phyloP scores from a whole-genome alignment of 2,329 filamentous ascomycete genomes.

The Claviceps fusiformis region DNA sequence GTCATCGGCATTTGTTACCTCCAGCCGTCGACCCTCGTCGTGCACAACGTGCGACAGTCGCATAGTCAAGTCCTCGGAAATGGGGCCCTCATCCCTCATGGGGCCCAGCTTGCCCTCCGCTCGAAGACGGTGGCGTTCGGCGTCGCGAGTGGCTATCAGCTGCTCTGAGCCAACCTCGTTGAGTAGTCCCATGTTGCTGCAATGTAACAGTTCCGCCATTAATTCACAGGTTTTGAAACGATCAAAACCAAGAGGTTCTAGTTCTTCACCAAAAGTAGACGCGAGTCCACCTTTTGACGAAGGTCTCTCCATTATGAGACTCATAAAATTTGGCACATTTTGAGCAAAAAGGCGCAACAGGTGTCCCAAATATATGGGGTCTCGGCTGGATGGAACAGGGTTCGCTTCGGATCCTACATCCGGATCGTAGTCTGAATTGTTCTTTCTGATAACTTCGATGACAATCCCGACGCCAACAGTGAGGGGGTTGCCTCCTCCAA shows the following conservation, averaged over 20 bases:
- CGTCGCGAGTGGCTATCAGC: constrained; percentile 66
- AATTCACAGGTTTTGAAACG: constrained; percentile 97
- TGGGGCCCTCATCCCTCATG: constrained; percentile 25
- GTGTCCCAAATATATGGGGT: constrained; percentile 91
- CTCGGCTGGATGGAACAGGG: constrained; percentile 65
- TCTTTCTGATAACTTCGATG: constrained; percentile 97
- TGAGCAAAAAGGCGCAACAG: constrained; percentile 79
- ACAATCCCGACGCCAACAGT: constrained; percentile 95
- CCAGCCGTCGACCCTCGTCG: constrained; percentile 53
- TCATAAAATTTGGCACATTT: constrained; percentile 89
- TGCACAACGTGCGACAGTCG: constrained; percentile 34
- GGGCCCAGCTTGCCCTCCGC: constrained; percentile 55
- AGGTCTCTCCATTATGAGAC: constrained; percentile 65
- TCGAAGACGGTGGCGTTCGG: constrained; percentile 67
- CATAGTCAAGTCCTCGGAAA: constrained; percentile 48
- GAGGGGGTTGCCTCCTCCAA: constrained; percentile 80
- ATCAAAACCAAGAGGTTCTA: constrained; percentile 92
- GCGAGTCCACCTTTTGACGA: constrained; percentile 61
- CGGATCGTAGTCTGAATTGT: constrained; percentile 97
- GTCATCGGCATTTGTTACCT: constrained; percentile 70
- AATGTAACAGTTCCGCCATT: constrained; percentile 94
- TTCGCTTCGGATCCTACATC: constrained; percentile 75
- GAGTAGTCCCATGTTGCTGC: constrained; percentile 94
- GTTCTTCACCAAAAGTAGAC: constrained; percentile 79
- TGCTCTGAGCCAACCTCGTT: constrained; percentile 87